A percentile compares a stretch with the other conserved stretches of the same genome.
Evolutionary conservation across 139 green algal species (phyloP).

Genomic region (Diplosphaera chodatii): DNA sequence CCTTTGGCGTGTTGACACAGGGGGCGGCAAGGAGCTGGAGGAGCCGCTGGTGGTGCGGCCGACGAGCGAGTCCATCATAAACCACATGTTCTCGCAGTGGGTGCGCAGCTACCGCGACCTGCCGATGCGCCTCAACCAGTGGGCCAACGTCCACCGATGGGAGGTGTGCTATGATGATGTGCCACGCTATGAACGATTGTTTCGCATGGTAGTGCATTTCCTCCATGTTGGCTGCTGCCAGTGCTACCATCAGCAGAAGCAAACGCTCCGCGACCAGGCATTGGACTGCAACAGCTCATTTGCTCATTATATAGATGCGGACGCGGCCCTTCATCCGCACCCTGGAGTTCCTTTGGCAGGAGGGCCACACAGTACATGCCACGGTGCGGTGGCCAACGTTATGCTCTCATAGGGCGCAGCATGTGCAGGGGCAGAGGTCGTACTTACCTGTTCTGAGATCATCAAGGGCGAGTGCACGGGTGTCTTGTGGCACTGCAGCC

Average conservation of each 20-base stretch:
- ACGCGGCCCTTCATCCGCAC: constrained; percentile 97
- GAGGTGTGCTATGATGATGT: too few species aligned
- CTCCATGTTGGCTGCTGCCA: too few species aligned
- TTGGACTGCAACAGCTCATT: too few species aligned
- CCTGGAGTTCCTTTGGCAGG: constrained; percentile 95
- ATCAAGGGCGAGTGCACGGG: neutral
- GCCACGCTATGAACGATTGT: too few species aligned
- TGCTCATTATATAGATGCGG: too few species aligned
- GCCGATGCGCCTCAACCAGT: constrained; percentile 96
- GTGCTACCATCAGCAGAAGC: too few species aligned
- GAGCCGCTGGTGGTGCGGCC: constrained; percentile 95
- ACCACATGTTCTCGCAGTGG: constrained; percentile 96
- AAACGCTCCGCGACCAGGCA: too few species aligned
- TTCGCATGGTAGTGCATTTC: too few species aligned
- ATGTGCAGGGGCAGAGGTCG: too few species aligned
- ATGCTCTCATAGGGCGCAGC: neutral
- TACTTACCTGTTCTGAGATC: too few species aligned
- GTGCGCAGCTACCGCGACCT: constrained; percentile 89
- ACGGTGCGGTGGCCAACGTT: constrained; percentile 31
- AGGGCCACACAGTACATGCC: constrained; percentile 96
- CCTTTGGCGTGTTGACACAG: constrained; percentile 19
- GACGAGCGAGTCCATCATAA: constrained; percentile 97
- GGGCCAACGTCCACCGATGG: constrained; percentile 98
- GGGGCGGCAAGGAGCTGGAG: constrained; percentile 92
- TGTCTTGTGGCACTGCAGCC: constrained; percentile 17